phyloP scores from a whole-genome alignment of 2,329 filamentous ascomycete species.

The Epichloe aotearoae region DNA sequence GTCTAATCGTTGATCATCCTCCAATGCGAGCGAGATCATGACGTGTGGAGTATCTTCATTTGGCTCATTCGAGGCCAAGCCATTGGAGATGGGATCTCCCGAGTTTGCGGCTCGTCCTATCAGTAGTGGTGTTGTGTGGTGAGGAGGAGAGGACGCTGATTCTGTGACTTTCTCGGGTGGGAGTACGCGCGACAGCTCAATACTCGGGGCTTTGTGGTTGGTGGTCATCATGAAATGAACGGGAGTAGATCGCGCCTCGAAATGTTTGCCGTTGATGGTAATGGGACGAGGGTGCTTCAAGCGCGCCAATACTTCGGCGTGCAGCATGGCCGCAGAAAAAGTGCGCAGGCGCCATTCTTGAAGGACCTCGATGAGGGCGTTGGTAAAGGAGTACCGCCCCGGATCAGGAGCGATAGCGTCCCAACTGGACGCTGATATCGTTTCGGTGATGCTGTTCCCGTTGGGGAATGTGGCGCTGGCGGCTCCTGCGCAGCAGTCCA shows the following conservation, averaged over 20 bases:
- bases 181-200: slow-evolving; percentile 33
- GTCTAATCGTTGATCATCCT: slow-evolving; percentile 42
- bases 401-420: slow-evolving; percentile 47
- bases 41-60: slow-evolving; percentile 45
- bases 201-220: slow-evolving; percentile 44
- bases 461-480: slow-evolving; percentile 46
- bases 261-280: slow-evolving; percentile 42
- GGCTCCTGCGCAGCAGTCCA: slow-evolving; percentile 47
- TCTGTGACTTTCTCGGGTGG: slow-evolving; percentile 13
- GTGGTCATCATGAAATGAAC: slow-evolving; percentile 52
- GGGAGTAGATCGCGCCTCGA: slow-evolving; percentile 44
- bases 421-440: slow-evolving; percentile 49
- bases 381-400: slow-evolving; percentile 46
- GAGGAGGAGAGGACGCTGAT: slow-evolving; percentile 11
- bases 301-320: slow-evolving; percentile 46
- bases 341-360: slow-evolving; percentile 41
- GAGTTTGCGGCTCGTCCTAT: slow-evolving; percentile 15
- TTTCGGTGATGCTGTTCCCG: slow-evolving; percentile 46
- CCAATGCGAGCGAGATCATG: slow-evolving; percentile 46
- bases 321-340: slow-evolving; percentile 48
- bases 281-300: slow-evolving; percentile 46
- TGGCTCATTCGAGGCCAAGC: slow-evolving; percentile 27
- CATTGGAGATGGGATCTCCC: slow-evolving; percentile 11
- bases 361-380: slow-evolving; percentile 44
- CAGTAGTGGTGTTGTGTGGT: slow-evolving; percentile 8